Conservation (phyloP, 345 rosid genomes). For the Bruguiera gymnorhiza region DNA sequence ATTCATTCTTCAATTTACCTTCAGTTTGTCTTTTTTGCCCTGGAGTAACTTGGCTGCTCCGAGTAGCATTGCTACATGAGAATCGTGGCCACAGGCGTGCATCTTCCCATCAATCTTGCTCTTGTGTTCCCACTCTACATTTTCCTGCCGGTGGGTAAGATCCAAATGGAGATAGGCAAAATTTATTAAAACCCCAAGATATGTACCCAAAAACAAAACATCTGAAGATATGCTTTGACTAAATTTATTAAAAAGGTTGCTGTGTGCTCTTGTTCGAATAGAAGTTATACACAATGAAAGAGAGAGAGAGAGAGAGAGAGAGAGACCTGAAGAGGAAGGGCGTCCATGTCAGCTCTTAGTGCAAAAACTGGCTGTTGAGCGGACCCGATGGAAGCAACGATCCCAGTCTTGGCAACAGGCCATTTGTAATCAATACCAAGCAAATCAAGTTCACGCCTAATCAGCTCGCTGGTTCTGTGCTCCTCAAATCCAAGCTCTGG, state of each 20-base stretch:
- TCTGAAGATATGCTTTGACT: too few relatives aligned
- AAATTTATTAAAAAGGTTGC: not conserved
- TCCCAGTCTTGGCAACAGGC: slow-evolving; percentile 71
- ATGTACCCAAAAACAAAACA: not conserved
- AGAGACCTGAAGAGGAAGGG: slow-evolving; percentile 64
- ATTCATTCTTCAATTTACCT: slow-evolving; percentile 33
- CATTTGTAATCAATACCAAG: slow-evolving; percentile 55
- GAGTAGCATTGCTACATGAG: slow-evolving; percentile 76
- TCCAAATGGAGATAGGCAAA: not conserved
- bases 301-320: slow-evolving; percentile 10
- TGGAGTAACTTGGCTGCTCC: slow-evolving; percentile 79
- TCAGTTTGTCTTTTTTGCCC: slow-evolving; percentile 34
- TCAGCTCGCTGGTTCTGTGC: slow-evolving; percentile 51
- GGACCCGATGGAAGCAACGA: slow-evolving; percentile 55
- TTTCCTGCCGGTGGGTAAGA: slow-evolving; percentile 38
- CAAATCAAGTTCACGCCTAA: slow-evolving; percentile 54
- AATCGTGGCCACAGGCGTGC: slow-evolving; percentile 88
- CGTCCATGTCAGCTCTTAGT: slow-evolving; percentile 80
- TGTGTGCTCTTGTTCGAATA: not conserved
- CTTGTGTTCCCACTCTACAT: slow-evolving; percentile 71
- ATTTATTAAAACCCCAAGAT: too few relatives aligned
- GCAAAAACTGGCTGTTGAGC: slow-evolving; percentile 51
- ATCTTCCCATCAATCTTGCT: slow-evolving; percentile 67
- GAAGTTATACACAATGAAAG: too few relatives aligned
- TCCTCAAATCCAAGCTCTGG: slow-evolving; percentile 75